phyloP scores from a whole-genome alignment of 1,139 yeast genomes.

The Pneumocystis wakefieldiae region DNA sequence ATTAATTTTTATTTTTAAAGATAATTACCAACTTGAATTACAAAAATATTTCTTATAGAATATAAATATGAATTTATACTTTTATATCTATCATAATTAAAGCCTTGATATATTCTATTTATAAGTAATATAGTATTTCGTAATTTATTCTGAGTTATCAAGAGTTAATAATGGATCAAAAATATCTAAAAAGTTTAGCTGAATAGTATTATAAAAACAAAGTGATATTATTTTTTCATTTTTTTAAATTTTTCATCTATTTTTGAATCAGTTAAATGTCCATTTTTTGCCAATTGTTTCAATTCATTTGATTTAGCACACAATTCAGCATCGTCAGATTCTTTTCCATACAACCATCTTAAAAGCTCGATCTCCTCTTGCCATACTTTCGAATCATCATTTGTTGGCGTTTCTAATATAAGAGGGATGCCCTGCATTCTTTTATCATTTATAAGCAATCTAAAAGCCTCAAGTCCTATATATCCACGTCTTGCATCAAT shows the following conservation, averaged over 20 bases:
- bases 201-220: neutral
- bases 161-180: neutral
- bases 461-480: slow-evolving; percentile 68
- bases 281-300: slow-evolving; percentile 6
- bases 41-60: neutral
- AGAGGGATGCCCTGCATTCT: slow-evolving; percentile 57
- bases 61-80: neutral
- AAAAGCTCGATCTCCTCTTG: slow-evolving; percentile 69
- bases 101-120: neutral
- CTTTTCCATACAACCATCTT: slow-evolving; percentile 51
- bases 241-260: neutral
- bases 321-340: slow-evolving; percentile 41
- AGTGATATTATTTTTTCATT: neutral
- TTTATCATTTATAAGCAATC: slow-evolving; percentile 56
- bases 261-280: neutral
- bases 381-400: slow-evolving; percentile 37
- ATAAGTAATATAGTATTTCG: too few relatives aligned
- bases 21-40: neutral
- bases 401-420: slow-evolving; percentile 79
- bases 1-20: neutral
- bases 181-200: neutral
- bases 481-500: slow-evolving; percentile 41
- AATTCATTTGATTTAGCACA: slow-evolving; percentile 35
- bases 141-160: neutral
- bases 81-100: neutral